Percentiles rank a stretch among this genome's conserved stretches.
phyloP scores from a whole-genome alignment of 2,329 filamentous ascomycete species.

The Alternaria tenuissima region DNA sequence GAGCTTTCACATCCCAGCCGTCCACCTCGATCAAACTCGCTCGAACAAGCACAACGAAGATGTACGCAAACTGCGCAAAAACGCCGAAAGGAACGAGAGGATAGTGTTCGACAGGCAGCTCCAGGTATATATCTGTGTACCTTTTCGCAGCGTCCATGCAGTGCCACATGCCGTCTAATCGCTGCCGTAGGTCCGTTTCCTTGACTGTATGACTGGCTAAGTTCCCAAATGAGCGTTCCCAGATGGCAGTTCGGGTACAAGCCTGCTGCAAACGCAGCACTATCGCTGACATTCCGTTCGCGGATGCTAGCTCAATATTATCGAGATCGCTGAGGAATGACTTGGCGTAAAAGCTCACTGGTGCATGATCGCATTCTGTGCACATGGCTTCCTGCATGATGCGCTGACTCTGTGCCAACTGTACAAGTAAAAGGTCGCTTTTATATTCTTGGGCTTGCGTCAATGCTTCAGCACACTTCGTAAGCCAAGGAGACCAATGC shows the following conservation, averaged over 20 bases:
- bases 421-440: too few species aligned
- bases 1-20: not conserved
- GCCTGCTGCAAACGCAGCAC: too few species aligned
- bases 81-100: conserved; percentile 11
- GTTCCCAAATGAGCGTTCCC: too few species aligned
- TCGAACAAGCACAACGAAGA: conserved; percentile 19
- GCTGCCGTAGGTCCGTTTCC: not conserved
- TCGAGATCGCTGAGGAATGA: too few species aligned
- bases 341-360: too few species aligned
- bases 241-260: too few species aligned
- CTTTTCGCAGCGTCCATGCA: not conserved
- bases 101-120: conserved; percentile 3
- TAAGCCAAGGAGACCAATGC: not conserved
- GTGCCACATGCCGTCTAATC: not conserved
- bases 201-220: not conserved
- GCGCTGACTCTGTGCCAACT: too few species aligned
- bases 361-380: too few species aligned
- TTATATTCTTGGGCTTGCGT: not conserved
- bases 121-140: not conserved
- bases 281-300: too few species aligned
- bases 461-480: not conserved
- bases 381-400: too few species aligned
- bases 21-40: not conserved
- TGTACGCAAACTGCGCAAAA: conserved; percentile 21
- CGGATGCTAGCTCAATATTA: too few species aligned